These are phyloP conservation scores for Claviceps pazoutovae DNA, from an alignment of 2,329 filamentous ascomycete species.

Conservation along the genomic window DNA sequence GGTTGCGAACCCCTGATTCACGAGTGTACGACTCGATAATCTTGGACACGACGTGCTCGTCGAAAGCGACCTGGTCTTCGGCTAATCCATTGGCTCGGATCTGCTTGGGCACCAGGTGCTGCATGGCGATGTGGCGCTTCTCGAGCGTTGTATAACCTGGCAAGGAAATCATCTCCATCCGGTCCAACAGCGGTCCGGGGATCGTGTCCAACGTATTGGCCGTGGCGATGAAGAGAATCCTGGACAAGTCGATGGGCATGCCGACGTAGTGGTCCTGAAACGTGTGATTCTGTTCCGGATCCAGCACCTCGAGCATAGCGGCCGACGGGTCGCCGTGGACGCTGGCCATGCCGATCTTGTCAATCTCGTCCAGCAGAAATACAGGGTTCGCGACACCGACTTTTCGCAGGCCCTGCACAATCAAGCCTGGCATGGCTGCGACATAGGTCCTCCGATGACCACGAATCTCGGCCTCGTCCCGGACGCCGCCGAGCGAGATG, in stretches of 20 bases:
- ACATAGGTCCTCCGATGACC: slow-evolving; percentile 94
- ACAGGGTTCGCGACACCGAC: slow-evolving; percentile 92
- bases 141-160: slow-evolving; percentile 94
- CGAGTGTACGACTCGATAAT: slow-evolving; percentile 95
- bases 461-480: slow-evolving; percentile 92
- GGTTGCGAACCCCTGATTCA: slow-evolving; percentile 87
- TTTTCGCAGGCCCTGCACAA: slow-evolving; percentile 89
- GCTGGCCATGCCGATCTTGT: slow-evolving; percentile 85
- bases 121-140: slow-evolving; percentile 86
- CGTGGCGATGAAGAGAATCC: slow-evolving; percentile 93
- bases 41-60: slow-evolving; percentile 77
- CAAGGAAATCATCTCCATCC: slow-evolving; percentile 91
- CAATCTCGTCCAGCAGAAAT: slow-evolving; percentile 91
- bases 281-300: slow-evolving; percentile 90
- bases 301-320: slow-evolving; percentile 93
- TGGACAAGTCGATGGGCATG: slow-evolving; percentile 88
- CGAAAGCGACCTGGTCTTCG: slow-evolving; percentile 60
- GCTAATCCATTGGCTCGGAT: slow-evolving; percentile 77
- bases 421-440: slow-evolving; percentile 93
- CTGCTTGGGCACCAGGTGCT: slow-evolving; percentile 93
- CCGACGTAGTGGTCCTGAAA: slow-evolving; percentile 96
- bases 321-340: slow-evolving; percentile 92
- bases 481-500: slow-evolving; percentile 87
- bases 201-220: slow-evolving; percentile 93
- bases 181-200: slow-evolving; percentile 80